Base-by-base conservation (phyloP, 2,329 filamentous ascomycete species). In the Lecanoromycetidae sp. region DNA sequence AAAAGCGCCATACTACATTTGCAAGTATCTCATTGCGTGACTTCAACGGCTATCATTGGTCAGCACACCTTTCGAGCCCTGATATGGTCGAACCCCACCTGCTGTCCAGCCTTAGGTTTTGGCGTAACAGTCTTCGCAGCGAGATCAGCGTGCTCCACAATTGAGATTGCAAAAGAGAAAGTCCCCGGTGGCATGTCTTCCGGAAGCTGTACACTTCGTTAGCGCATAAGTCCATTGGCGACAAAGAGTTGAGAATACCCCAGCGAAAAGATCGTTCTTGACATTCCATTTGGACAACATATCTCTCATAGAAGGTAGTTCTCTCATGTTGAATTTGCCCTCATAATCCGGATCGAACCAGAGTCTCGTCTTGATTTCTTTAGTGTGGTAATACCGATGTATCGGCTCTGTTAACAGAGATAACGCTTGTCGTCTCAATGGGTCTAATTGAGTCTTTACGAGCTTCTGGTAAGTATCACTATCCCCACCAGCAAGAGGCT, bases 1-100 rank as follows among this genome's bases (percentile, higher is more conserved):
- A 72, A 64, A 95, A 91, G 46, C 87, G 79, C 83, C 87, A 95
- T 49, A 90, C 74, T 5, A 82, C 77, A 57, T 94, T 85, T 15
- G 87, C 69, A 20, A 75, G 68, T 46, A 90, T 75, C 57, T 91
- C 84, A 13, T 82, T 74, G 53, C 82, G 76, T n/a, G 81, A 76
- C 50, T 73, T 77, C 7, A 75, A 61, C 12, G 61, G 58, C 65
- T 74, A 46, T 48, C 49, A 13, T 25, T 49, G 50, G 44, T 57
- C 48, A 59, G 50, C 33, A 34, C 23, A 49, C 44, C 26, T 42
- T 32, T 44, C 27, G 36, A 17, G 43, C 25, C 20, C 23, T 15
- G 7, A 30, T 13, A n/a, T 10, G 7, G 23, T 5, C 6, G 15
- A 20, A 22, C 17, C 42, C 38, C 10, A 52, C 51, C 52, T 49